phyloP scores from a whole-genome alignment of 495 filamentous ascomycete genomes.

The Penicillium crystallinum region DNA sequence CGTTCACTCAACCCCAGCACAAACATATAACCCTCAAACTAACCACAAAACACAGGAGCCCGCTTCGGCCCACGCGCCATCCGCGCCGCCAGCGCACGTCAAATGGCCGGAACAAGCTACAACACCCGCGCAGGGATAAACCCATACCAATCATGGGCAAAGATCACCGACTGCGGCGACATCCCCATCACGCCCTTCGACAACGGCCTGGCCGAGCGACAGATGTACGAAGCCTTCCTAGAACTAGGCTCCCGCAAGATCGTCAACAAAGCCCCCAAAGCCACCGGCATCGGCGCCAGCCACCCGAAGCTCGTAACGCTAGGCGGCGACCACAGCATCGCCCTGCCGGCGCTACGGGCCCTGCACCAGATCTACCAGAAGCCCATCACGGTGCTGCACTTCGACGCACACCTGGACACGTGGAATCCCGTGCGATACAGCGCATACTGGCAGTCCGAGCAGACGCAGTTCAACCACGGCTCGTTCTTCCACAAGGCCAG shows the following conservation, averaged over 20 bases:
- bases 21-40: conserved; percentile 18
- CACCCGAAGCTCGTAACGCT: conserved; percentile 70
- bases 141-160: conserved; percentile 69
- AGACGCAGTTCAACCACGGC: conserved; percentile 75
- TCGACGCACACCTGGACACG: conserved; percentile 78
- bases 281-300: conserved; percentile 35
- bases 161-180: conserved; percentile 75
- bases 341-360: conserved; percentile 69
- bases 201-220: conserved; percentile 65
- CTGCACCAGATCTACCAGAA: conserved; percentile 63
- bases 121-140: conserved; percentile 74
- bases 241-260: conserved; percentile 54
- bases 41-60: conserved; percentile 46
- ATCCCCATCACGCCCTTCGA: conserved; percentile 77
- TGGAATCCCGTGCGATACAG: conserved; percentile 80
- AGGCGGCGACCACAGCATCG: conserved; percentile 77
- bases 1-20: neutral
- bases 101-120: conserved; percentile 68
- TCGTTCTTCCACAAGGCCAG: conserved; percentile 81
- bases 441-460: conserved; percentile 63
- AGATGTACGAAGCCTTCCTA: conserved; percentile 73
- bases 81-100: conserved; percentile 67
- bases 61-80: conserved; percentile 81
- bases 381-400: conserved; percentile 75
- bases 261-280: conserved; percentile 30